Base-by-base conservation (phyloP, 176 grass and related monocot species). In the Ananas comosus region DNA sequence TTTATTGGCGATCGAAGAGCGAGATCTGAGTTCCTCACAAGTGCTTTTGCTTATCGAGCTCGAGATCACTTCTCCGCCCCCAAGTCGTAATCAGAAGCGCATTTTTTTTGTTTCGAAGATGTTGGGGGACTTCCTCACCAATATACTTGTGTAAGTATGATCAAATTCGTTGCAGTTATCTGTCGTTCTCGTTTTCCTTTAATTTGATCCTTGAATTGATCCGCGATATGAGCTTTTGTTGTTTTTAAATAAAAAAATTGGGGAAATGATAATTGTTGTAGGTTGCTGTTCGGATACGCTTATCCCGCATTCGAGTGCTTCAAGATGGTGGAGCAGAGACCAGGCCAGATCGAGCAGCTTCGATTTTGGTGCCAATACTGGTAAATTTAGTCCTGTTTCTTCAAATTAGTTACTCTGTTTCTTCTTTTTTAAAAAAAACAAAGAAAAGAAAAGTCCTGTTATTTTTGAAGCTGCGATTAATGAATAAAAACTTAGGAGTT, bases 361-460 rank as follows among this genome's bases (percentile, higher is more conserved):
- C 84, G 89, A 24, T 92, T 97, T 81, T 97, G 94, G 94, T 97
- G 94, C 80, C 94, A 92, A 65, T 97, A 97, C 79, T 93, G 94
- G 89, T 92, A 83, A 13, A 14, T 68, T 66, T 22, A 12, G 61
- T 65, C 7, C 70, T 64, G 64, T 18, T 66, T 68, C 22, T 23
- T 70, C 13, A 49, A 77, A 13, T 10, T 17, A 17, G 7, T 19
- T 17, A 16, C 13, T 0, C 11, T 56, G 11, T 14, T 56, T 56
- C 14, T 17, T 59, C 19, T 8, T 14, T 59, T 14, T 17, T 21
- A 9, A 9, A 18, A 19, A 59, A 23, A n/a, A n/a, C n/a, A n/a
- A n/a, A n/a, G n/a, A n/a, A 23, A 1, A 23, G 22, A 23, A 23
- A 23, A 23, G 22, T 18, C 6, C 33, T 42, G 33, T 42, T 42